Conservation (phyloP, 805 yeast genomes). For the Nakazawaea holstii region DNA sequence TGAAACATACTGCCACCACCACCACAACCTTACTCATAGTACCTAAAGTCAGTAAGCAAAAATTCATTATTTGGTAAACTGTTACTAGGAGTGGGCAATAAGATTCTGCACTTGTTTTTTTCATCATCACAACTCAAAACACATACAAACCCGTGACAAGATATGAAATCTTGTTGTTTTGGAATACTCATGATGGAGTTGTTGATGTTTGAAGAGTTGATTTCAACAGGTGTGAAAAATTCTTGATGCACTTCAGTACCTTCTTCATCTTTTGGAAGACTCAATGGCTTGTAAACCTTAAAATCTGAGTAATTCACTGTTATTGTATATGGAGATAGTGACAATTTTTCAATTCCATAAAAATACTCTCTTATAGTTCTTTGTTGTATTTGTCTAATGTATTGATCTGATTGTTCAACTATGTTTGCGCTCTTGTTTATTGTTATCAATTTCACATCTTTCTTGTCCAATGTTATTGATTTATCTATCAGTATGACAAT, state of each 20-base stretch:
- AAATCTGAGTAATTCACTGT: constrained; percentile 63
- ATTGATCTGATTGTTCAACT: constrained; percentile 67
- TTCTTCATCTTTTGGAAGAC: constrained; percentile 20
- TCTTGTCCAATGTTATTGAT: constrained; percentile 48
- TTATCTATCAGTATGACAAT: constrained; percentile 68
- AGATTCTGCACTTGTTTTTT: constrained; percentile 58
- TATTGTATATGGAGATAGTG: constrained; percentile 81
- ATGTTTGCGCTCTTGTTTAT: constrained; percentile 73
- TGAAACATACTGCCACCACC: no score
- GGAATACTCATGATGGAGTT: constrained; percentile 27
- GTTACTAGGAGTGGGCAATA: constrained; percentile 82
- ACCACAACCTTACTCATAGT: constrained; percentile 53
- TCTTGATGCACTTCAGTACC: constrained; percentile 5
- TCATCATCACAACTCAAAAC: constrained; percentile 58
- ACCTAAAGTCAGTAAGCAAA: constrained; percentile 73
- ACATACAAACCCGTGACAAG: constrained; percentile 77
- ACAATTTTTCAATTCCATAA: constrained; percentile 65
- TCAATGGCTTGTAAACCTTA: constrained; percentile 51
- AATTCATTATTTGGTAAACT: constrained; percentile 70
- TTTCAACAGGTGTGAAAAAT: constrained; percentile 4
- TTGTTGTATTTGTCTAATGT: constrained; percentile 66
- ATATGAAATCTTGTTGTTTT: constrained; percentile 38
- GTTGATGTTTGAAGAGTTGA: constrained; percentile 10
- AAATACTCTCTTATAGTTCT: constrained; percentile 80
- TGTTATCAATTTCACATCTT: constrained; percentile 43